Evolutionary conservation across 1,284 basidiomycete species (phyloP), one percentile per base, ranked within the genome.

Genomic region (Ustilago loliicola): DNA sequence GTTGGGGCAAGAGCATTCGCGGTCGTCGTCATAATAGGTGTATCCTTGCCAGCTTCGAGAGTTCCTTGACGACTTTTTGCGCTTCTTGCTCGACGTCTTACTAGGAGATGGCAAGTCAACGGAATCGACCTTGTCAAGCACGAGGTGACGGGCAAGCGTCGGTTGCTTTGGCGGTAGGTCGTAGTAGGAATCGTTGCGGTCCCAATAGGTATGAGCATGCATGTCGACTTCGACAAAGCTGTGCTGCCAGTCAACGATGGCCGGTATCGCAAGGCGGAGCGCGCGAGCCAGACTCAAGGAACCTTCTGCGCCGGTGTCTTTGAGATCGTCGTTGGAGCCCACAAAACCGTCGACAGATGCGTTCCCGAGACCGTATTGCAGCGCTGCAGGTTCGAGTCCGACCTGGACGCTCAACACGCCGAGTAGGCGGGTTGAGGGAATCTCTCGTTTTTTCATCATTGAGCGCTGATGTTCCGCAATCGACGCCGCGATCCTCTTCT

Each of bases 131-230:
- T 67, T 64, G 30, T 67, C 68, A 21, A 76, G 66, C 32, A 71
- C 60, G 19, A 67, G 42, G 34, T 76, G 74, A 34, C 70, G 72
- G 7, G 57, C 58, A n/a, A 77, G 42, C 23, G 70, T 72, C 4
- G 42, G 19, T 34, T 72, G 70, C 58, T 70, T 72, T 0, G 75
- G 67, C 10, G 75, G 75, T 3, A 73, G 58, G 2, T 58, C 40
- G 57, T 77, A 77, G 58, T 63, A 77, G 5, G 75, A 73, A 13
- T 62, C 66, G 54, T 69, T 73, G 42, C 66, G 70, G 30, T 77
- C 71, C 75, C 75, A 77, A n/a, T 58, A 73, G 36, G 63, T 61
- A 21, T 73, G 67, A 7, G 60, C 48, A 0, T 59, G 21, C 29
- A 19, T 47, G 54, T 77, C 63, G 21, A 77, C 30, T 34, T 73